Base-by-base conservation (phyloP, 75 land plant genomes). In the Cunninghamia lanceolata region DNA sequence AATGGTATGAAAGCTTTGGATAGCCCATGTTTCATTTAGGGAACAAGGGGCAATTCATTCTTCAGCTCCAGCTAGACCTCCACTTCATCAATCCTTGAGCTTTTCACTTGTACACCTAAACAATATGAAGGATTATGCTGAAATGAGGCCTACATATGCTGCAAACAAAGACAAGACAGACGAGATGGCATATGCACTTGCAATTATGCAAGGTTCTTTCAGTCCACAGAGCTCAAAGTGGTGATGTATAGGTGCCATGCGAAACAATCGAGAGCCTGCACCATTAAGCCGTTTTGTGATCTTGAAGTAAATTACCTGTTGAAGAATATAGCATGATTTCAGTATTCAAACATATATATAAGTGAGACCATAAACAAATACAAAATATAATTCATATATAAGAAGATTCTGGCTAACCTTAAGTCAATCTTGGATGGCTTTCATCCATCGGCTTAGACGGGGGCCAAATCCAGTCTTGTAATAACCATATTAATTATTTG, bases 221-320 rank as follows among this genome's bases (percentile, higher is more conserved):
- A 94, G 43, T 59, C 99, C 96, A 34, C 81, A 83, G 74, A 93
- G 86, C 88, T 91, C 94, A 42, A 97, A 91, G 80, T 95, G 96
- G 78, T 92, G 96, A 92, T 97, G 99, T 66, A 97, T 83, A 11
- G 98, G 96, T 84, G 92, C 92, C 94, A 92, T 93, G 42, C 89
- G 86, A 70, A 97, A 93, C 66, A 93, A 84, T 19, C 89, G 87
- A 32, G 89, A 84, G 0, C 94, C 91, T 82, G 28, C 76, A 45
- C 96, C 96, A 43, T 73, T 43, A 1, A 93, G 34, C 40, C 63
- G 39, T 82, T 90, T 93, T 34, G 94, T 96, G n/a, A 84, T 87
- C 84, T 88, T 93, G 86, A 89, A 88, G 84, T 85, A 90, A 13
- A 68, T 63, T n/a, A 91, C 89, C 93, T 91, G 89, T 46, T 45